Percentiles rank a stretch among this genome's conserved stretches.
phyloP scores from a whole-genome alignment of 2,329 filamentous ascomycete genomes.

The Dactylellina leptospora region DNA sequence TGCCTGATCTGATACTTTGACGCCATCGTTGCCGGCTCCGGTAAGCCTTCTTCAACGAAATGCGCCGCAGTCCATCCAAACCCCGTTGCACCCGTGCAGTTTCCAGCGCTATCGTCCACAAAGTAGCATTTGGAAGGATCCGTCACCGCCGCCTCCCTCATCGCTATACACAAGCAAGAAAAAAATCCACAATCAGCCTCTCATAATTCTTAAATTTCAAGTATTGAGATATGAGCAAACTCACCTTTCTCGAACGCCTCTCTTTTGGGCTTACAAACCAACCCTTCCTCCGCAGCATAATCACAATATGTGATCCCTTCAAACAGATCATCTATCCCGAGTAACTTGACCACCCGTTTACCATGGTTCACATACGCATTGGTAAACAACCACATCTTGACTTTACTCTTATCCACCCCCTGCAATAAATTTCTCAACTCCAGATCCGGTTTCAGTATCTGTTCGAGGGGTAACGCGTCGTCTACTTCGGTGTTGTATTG shows the following conservation, averaged over 20 bases:
- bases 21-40: slow-evolving; percentile 70
- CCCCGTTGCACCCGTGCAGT: slow-evolving; percentile 78
- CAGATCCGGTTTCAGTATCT: slow-evolving; percentile 80
- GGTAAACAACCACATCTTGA: slow-evolving; percentile 92
- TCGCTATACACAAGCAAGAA: slow-evolving; percentile 66
- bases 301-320: slow-evolving; percentile 88
- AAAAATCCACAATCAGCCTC: slow-evolving; percentile 4
- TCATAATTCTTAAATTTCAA: background rate
- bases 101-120: slow-evolving; percentile 88
- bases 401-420: slow-evolving; percentile 80
- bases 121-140: slow-evolving; percentile 82
- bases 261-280: slow-evolving; percentile 86
- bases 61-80: slow-evolving; percentile 89
- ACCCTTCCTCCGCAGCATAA: slow-evolving; percentile 72
- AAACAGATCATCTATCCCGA: slow-evolving; percentile 86
- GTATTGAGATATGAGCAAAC: slow-evolving; percentile 4
- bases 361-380: slow-evolving; percentile 94
- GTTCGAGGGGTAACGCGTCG: slow-evolving; percentile 87
- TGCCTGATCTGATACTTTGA: slow-evolving; percentile 78
- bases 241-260: slow-evolving; percentile 78
- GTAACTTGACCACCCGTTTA: slow-evolving; percentile 78
- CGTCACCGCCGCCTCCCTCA: slow-evolving; percentile 79
- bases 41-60: slow-evolving; percentile 79
- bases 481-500: slow-evolving; percentile 96
- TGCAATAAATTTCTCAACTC: slow-evolving; percentile 77